Percentiles rank a stretch among this genome's conserved stretches.
Evolutionary conservation across 1,284 basidiomycete genomes (phyloP).

Genomic region (Melampsora larici-populina): DNA sequence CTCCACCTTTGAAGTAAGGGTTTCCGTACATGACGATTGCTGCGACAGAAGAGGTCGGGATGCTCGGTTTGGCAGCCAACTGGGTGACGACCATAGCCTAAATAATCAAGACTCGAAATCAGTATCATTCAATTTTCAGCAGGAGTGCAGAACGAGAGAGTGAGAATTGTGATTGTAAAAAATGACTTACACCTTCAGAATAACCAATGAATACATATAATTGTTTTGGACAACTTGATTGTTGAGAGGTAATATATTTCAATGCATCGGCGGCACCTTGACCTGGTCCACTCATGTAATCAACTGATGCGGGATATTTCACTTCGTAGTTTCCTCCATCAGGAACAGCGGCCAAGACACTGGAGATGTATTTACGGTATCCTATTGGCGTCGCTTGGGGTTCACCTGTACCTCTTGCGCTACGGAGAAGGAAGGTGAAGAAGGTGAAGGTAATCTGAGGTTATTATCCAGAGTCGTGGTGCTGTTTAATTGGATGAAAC

Average conservation of each 20-base stretch:
- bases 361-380: slow-evolving; percentile 7
- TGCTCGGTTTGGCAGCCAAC: background rate
- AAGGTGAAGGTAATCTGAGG: no score
- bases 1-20: slow-evolving; percentile 11
- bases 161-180: no score
- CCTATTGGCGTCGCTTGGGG: slow-evolving; percentile 2
- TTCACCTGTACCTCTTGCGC: slow-evolving; percentile 19
- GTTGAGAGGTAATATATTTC: background rate
- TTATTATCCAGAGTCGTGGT: no score
- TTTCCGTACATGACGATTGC: slow-evolving; percentile 34
- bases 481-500: no score
- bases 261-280: slow-evolving; percentile 3
- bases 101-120: background rate
- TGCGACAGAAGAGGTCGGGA: background rate
- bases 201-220: slow-evolving; percentile 37
- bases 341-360: background rate
- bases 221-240: slow-evolving; percentile 3
- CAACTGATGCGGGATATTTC: background rate
- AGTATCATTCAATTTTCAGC: background rate
- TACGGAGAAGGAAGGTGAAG: background rate
- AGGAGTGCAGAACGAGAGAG: background rate
- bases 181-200: slow-evolving; percentile 33
- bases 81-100: slow-evolving; percentile 37
- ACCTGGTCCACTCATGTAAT: slow-evolving; percentile 9
- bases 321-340: slow-evolving; percentile 16